Base-by-base conservation (phyloP, 768 basidiomycete genomes). In the Pleurotus citrinopileatus region DNA sequence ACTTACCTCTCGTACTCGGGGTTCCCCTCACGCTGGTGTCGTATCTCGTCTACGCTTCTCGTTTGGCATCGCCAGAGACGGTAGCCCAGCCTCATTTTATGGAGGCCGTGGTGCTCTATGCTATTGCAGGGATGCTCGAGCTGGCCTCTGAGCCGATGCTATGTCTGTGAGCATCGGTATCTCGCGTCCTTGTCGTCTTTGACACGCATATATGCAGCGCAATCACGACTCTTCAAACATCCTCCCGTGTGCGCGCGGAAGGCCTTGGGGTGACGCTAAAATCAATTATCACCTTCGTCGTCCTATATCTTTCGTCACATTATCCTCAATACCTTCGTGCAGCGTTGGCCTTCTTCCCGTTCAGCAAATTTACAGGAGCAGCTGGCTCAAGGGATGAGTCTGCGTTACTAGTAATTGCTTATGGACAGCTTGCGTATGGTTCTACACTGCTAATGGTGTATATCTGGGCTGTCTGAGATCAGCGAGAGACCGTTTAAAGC, bases 131-230 rank as follows among this genome's bases (percentile, higher is more conserved):
- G 2, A 60, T 92, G 26, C 59, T 83, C 42, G 95, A 98, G 67
- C 77, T 98, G 46, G 61, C 84, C 54, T 82, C 86, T 38, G 96
- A 98, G 68, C 94, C 94, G 3, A 77, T 86, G 72, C 87, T 91
- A 65, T 89, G 91, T 60, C 68, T 72, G 84, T 86, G 65, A 67
- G 82, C 53, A n/a, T n/a, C 45, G 34, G 44, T 58, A 56, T 23
- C 19, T 37, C 26, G 22, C 26, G 12, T 37, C 3, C 17, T 15
- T 23, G 42, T 46, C 44, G 3, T 38, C 44, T 47, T 15, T 42
- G 42, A 20, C 22, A 27, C 50, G 55, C 64, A 40, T 48, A 61
- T 60, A 27, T 50, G n/a, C 48, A 90, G 81, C 62, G 87, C 85
- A 3, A 86, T 89, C 75, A 70, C 77, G 44, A 79, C 88, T 56